Percentiles rank a stretch among this genome's conserved stretches.
These are phyloP conservation scores for Fusarium chlamydosporum DNA, from an alignment of 2,329 filamentous ascomycete genomes.

Conservation along the genomic window DNA sequence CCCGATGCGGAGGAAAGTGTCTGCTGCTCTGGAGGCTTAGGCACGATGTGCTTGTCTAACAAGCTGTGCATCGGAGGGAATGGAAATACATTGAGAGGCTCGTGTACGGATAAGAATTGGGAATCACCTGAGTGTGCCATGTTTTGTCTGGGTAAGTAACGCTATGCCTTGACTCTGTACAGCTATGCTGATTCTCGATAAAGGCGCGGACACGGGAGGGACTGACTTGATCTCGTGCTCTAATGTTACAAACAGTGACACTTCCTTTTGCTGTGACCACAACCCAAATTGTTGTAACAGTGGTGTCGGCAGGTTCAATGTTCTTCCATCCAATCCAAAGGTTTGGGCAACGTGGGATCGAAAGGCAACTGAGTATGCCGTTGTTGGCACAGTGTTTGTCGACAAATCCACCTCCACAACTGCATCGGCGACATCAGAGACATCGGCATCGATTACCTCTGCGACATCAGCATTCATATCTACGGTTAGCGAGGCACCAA, in stretches of 20 bases:
- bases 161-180: not conserved
- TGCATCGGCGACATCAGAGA: conserved; percentile 1
- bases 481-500: conserved; percentile 1
- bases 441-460: not conserved
- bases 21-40: conserved; percentile 43
- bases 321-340: conserved; percentile 43
- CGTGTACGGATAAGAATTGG: conserved; percentile 48
- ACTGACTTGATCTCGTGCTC: conserved; percentile 49
- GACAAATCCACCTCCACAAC: conserved; percentile 12
- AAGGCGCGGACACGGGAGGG: conserved; percentile 43
- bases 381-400: conserved; percentile 38
- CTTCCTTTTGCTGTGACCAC: conserved; percentile 50
- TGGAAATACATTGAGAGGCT: conserved; percentile 44
- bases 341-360: conserved; percentile 44
- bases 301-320: conserved; percentile 48
- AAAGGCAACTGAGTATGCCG: conserved; percentile 31
- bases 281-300: conserved; percentile 44
- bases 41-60: conserved; percentile 43
- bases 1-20: conserved; percentile 37
- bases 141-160: conserved; percentile 29
- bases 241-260: conserved; percentile 45
- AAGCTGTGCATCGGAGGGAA: conserved; percentile 41
- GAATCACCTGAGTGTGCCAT: conserved; percentile 38
- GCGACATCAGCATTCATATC: conserved; percentile 8
- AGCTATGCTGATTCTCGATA: conserved; percentile 1